These are phyloP conservation scores for Cicer arietinum DNA, from an alignment of 306 rosid species.

Conservation along the genomic window DNA sequence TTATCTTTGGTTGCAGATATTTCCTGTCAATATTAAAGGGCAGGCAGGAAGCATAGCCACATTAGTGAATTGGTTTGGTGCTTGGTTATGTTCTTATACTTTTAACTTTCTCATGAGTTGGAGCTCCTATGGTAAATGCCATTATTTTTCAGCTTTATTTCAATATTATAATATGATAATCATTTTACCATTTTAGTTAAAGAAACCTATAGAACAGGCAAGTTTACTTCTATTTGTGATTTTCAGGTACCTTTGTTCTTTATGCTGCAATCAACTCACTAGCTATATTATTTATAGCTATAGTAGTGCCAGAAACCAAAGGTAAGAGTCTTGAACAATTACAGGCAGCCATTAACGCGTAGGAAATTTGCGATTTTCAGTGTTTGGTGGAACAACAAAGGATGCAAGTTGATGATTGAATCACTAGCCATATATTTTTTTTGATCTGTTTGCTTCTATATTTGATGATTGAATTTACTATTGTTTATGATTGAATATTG, in stretches of 20 bases:
- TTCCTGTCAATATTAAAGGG: conserved; percentile 88
- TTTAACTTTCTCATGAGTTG: conserved; percentile 86
- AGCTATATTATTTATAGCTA: conserved; percentile 67
- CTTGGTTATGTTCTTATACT: conserved; percentile 88
- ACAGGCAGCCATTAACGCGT: conserved; percentile 75
- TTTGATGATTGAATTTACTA: conserved; percentile 22
- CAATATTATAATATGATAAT: not conserved
- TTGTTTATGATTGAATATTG: not conserved
- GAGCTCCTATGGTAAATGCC: conserved; percentile 79
- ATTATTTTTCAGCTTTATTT: conserved; percentile 17
- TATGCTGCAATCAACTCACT: conserved; percentile 73
- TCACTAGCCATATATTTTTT: conserved; percentile 16
- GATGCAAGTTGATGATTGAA: conserved; percentile 12
- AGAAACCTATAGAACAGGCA: conserved; percentile 10
- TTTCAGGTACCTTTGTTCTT: conserved; percentile 84
- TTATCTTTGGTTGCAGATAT: conserved; percentile 60
- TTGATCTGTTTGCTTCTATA: conserved; percentile 12
- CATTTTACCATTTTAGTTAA: not conserved
- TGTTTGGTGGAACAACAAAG: not conserved
- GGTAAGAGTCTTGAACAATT: conserved; percentile 88
- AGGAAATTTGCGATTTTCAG: conserved; percentile 26
- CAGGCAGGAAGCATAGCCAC: conserved; percentile 89
- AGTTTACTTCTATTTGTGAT: conserved; percentile 34
- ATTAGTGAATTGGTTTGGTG: conserved; percentile 88
- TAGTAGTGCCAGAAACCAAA: conserved; percentile 87